Evolutionary conservation across 768 basidiomycete genomes (phyloP), one percentile per base, ranked within the genome.

Genomic region (Solioccasus polychromus): DNA sequence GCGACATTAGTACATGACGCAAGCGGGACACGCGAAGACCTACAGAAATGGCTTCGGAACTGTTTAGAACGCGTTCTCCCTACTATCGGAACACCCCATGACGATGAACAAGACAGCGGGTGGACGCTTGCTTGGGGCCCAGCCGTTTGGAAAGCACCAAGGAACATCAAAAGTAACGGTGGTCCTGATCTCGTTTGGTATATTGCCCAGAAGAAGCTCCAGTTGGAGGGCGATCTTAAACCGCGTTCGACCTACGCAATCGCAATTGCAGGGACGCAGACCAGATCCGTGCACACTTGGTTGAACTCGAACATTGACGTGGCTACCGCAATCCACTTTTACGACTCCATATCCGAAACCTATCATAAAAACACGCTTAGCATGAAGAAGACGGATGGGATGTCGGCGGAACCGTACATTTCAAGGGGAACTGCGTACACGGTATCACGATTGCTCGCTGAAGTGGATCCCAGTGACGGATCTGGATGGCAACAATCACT

Each of bases 71-170:
- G n/a, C 2, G 3, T 17, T 26, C 32, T 51, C 15, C 40, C 45
- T 9, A 2, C 3, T 3, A n/a, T 48, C 18, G 28, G 47, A n/a
- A n/a, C n/a, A n/a, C n/a, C n/a, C n/a, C n/a, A n/a, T n/a, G n/a
- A n/a, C n/a, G n/a, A n/a, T n/a, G n/a, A n/a, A n/a, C n/a, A n/a
- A n/a, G n/a, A n/a, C n/a, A n/a, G 12, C 12, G 26, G 30, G 19
- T 53, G 51, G 53, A 15, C 23, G 12, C 32, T 53, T 6, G 46
- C 35, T 6, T 53, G 53, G 53, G 51, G 53, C 12, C 53, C 51
- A 15, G 43, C 42, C 23, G 18, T 49, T 1, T 52, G 35, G 35
- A 54, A 54, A 32, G 11, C 15, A n/a, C n/a, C n/a, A n/a, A n/a
- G n/a, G n/a, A n/a, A n/a, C n/a, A n/a, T n/a, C n/a, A n/a, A n/a